Conservation (phyloP, 2,329 filamentous ascomycete species). For the Sporothrix euskadiensis region DNA sequence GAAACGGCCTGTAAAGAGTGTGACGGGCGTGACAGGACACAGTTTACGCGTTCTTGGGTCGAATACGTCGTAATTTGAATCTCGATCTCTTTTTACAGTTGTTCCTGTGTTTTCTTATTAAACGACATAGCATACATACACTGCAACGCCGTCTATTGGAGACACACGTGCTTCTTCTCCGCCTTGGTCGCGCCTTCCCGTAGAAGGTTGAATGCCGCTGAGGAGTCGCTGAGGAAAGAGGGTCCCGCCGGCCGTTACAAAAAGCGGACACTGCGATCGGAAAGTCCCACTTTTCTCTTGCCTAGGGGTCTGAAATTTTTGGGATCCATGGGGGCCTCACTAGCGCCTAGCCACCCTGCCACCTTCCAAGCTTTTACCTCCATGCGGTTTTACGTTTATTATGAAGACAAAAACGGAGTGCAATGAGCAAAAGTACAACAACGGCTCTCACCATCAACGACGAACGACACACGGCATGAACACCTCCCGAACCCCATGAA, state of each 20-base stretch:
- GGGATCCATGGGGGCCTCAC: neutral
- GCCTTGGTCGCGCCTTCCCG: constrained; percentile 8
- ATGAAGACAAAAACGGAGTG: neutral
- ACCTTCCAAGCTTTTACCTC: neutral
- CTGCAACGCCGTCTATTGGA: neutral
- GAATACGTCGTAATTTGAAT: neutral
- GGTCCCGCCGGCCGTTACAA: constrained; percentile 2
- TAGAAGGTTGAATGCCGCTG: neutral
- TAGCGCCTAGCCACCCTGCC: constrained; percentile 1
- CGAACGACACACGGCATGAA: constrained; percentile 11
- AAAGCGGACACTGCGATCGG: constrained; percentile 17
- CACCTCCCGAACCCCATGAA: neutral
- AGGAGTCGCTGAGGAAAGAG: neutral
- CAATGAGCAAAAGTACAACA: neutral
- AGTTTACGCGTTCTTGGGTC: neutral
- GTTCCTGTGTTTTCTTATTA: neutral
- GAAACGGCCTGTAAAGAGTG: neutral
- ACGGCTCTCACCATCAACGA: constrained; percentile 5
- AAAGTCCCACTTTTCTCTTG: constrained; percentile 11
- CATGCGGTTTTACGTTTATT: neutral
- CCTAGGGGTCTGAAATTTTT: constrained; percentile 1
- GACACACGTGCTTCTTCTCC: neutral
- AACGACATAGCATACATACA: neutral
- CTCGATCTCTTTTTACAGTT: neutral
- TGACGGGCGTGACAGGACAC: neutral